A percentile compares a stretch with the other conserved stretches of the same genome.
Evolutionary conservation across 2,329 filamentous ascomycete genomes (phyloP).

Genomic region (Stachybotrys chartarum): DNA sequence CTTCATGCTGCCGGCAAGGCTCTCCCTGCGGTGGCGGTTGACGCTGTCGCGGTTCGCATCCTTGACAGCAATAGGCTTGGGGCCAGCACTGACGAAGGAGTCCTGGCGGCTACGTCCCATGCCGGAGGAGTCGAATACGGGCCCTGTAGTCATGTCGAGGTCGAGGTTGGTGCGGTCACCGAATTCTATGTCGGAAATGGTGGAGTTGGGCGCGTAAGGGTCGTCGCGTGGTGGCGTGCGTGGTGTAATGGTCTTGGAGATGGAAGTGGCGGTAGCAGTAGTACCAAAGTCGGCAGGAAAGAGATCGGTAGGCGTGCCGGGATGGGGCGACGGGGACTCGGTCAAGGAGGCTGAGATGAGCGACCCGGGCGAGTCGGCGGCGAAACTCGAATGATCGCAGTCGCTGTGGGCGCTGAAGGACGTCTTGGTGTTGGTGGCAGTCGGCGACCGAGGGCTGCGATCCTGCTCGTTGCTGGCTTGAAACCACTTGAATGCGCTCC

Average conservation of each 20-base stretch:
- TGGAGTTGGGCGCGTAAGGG: slow-evolving; percentile 1
- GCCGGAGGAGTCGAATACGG: slow-evolving; percentile 47
- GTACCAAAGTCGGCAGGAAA: slow-evolving; percentile 18
- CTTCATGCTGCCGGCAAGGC: slow-evolving; percentile 57
- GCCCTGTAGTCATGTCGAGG: slow-evolving; percentile 52
- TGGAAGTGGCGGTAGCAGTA: slow-evolving; percentile 16
- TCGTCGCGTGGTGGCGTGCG: slow-evolving; percentile 14
- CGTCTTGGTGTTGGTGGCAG: slow-evolving; percentile 13
- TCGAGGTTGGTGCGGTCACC: slow-evolving; percentile 17
- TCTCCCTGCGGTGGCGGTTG: slow-evolving; percentile 53
- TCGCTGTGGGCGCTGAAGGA: slow-evolving; percentile 13
- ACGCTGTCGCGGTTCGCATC: slow-evolving; percentile 55
- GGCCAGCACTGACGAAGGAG: slow-evolving; percentile 58
- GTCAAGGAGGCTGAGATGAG: slow-evolving; percentile 26
- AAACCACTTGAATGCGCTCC: slow-evolving; percentile 17
- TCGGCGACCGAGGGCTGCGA: slow-evolving; percentile 9
- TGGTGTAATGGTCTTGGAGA: slow-evolving; percentile 29
- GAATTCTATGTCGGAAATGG: slow-evolving; percentile 13
- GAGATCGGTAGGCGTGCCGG: slow-evolving; percentile 20
- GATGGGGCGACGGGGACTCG: slow-evolving; percentile 28
- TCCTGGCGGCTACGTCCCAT: slow-evolving; percentile 54
- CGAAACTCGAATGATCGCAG: slow-evolving; percentile 1
- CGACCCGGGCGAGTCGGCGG: slow-evolving; percentile 25
- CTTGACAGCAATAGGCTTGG: slow-evolving; percentile 60
- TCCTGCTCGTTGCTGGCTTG: slow-evolving; percentile 16